These are phyloP conservation scores for Globisporangium alternatum DNA, from an alignment of 352 stramenopile genomes.

Conservation along the genomic window DNA sequence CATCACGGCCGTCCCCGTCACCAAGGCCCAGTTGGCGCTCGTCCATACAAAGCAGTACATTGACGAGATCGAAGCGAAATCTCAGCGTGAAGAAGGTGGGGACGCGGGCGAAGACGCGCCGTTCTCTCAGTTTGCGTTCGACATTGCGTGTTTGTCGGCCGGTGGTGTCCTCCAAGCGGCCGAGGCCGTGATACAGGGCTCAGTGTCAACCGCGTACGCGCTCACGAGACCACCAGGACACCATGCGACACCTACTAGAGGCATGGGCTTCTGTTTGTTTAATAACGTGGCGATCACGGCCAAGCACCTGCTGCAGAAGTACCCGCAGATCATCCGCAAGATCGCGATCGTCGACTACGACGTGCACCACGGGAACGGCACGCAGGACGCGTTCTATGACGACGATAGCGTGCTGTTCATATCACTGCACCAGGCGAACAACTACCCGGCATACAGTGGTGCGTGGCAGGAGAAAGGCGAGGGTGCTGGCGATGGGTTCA, in stretches of 20 bases:
- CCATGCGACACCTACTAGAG: conserved; percentile 42
- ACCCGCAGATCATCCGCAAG: conserved; percentile 40
- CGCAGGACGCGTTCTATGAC: conserved; percentile 36
- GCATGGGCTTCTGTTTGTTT: conserved; percentile 94
- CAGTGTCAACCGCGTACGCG: conserved; percentile 43
- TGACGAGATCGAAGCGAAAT: conserved; percentile 45
- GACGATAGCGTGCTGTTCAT: conserved; percentile 44
- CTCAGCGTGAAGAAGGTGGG: conserved; percentile 49
- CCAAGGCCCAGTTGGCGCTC: conserved; percentile 38
- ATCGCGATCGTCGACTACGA: conserved; percentile 77
- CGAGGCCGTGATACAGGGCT: conserved; percentile 40
- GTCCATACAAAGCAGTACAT: conserved; percentile 68
- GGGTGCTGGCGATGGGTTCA: conserved; percentile 44
- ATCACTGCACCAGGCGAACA: conserved; percentile 53
- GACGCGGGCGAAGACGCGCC: conserved; percentile 68
- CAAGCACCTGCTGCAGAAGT: conserved; percentile 80
- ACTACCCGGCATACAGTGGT: conserved; percentile 52
- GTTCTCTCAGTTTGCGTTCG: conserved; percentile 69
- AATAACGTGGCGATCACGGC: conserved; percentile 95
- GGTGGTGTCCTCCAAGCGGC: conserved; percentile 80
- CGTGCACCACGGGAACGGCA: conserved; percentile 89
- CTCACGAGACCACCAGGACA: conserved; percentile 77
- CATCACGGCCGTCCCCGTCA: conserved; percentile 35
- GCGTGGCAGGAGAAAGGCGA: conserved; percentile 34
- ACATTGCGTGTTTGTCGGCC: conserved; percentile 75